Evolutionary conservation across 148 eudicot genomes (phyloP), one percentile per base, ranked within the genome.

Genomic region (Silene uniflora): DNA sequence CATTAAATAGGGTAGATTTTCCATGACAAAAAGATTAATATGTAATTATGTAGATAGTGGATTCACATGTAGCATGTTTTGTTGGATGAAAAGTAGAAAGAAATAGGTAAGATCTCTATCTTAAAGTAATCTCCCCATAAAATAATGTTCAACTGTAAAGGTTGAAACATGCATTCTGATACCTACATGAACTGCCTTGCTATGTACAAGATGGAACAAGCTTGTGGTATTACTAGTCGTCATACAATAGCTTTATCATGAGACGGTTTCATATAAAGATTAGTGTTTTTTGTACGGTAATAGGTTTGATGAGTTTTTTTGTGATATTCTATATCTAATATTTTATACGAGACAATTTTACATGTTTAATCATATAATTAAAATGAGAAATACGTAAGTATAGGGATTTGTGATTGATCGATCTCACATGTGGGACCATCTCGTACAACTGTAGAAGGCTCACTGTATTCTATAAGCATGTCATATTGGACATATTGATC

Each of bases 51-150:
- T 0, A 61, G 18, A 42, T 44, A 62, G 58, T 74, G 76, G 35
- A 4, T 23, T 73, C 67, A 73, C 25, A 73, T 12, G 58, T n/a
- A 21, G 73, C 42, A 70, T 70, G 60, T 66, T 66, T 35, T 64
- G 44, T 39, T 39, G 22, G 32, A 24, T 62, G 42, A 12, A 44
- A 73, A 74, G 10, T 7, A 60, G n/a, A 22, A 56, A 56, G 59
- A 69, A 23, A 25, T 52, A 71, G 73, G 73, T 71, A 52, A 3
- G 73, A 71, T 71, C 17, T 71, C n/a, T 24, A 24, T 55, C 62
- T 23, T 23, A 52, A 54, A 71, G 62, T 35, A 52, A 21, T 46
- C 5, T 24, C 25, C 16, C 25, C 16, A 23, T 24, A 11, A 7
- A 21, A 61, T 19, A 39, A 16, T 61, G 13, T 22, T 61, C 7